Conservation (phyloP, 2,329 filamentous ascomycete species). For the Aureobasidium sp. region DNA sequence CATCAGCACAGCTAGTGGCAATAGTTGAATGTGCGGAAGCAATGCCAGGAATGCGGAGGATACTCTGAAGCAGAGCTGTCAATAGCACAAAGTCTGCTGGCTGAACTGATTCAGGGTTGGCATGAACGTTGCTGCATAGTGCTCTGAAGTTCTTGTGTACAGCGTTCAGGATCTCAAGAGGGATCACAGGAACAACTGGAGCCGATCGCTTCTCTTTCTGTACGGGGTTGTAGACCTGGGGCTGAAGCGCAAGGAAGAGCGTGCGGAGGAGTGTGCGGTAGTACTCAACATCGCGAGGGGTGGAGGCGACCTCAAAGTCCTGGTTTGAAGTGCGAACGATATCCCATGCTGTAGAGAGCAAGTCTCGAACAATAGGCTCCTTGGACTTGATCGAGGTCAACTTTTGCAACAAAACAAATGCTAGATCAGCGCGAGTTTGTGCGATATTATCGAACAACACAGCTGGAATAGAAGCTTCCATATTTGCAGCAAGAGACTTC, state of each 20-base stretch:
- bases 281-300: constrained; percentile 54
- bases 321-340: constrained; percentile 45
- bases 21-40: constrained; percentile 47
- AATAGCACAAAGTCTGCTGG: constrained; percentile 81
- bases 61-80: constrained; percentile 79
- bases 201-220: constrained; percentile 4
- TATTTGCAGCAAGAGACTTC: constrained; percentile 72
- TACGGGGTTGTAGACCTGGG: constrained; percentile 36
- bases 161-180: constrained; percentile 71
- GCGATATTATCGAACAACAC: constrained; percentile 74
- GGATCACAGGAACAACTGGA: constrained; percentile 41
- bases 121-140: constrained; percentile 70
- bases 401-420: constrained; percentile 72
- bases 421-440: constrained; percentile 68
- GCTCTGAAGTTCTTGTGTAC: constrained; percentile 78
- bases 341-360: constrained; percentile 54
- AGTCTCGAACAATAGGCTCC: constrained; percentile 41
- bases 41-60: constrained; percentile 69
- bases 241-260: constrained; percentile 71
- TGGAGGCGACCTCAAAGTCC: constrained; percentile 52
- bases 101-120: constrained; percentile 25
- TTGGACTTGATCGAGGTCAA: constrained; percentile 43
- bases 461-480: constrained; percentile 61
- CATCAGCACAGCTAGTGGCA: constrained; percentile 44
- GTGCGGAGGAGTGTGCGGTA: constrained; percentile 78